Evolutionary conservation across 2,329 filamentous ascomycete genomes (phyloP), one percentile per base, ranked within the genome.

Genomic region (Cladophialophora exuberans): DNA sequence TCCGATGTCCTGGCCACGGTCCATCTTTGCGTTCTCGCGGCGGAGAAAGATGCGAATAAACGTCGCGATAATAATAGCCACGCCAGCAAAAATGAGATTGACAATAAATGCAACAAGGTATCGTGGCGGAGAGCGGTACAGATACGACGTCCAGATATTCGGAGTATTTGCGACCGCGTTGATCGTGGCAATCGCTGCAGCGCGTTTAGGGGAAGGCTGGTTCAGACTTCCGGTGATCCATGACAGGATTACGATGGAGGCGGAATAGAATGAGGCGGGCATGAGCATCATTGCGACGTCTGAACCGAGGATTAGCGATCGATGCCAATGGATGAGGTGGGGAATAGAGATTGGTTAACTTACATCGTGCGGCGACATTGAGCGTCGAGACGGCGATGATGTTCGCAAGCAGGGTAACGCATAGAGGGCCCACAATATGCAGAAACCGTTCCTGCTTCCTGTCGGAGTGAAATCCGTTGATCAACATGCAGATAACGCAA

Each of bases 161-260:
- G 53, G 47, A 17, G 36, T 77, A 67, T 91, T 90, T 17, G 80
- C 82, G 4, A 89, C 77, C 1, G 85, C 85, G 66, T 93, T 93
- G 71, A 92, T 89, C 58, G 87, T 84, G 1, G 88, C 89, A 5
- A 92, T 70, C 0, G 87, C 87, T 0, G 87, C 83, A 2, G 85
- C 84, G 56, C 87, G 81, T 73, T 91, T 91, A 2, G 87, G 84
- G 0, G 87, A 86, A 1, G 89, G 89, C 5, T 88, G 82, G 0
- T 88, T 88, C 44, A 93, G 78, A 1, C 85, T 86, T 67, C 87
- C 89, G 36, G 81, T 84, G 61, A 92, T 90, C 88, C 88, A 94
- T 1, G 85, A 81, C 3, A 42, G 30, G 1, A 80, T 78, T 1
- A 89, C 85, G 1, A 87, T 86, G 65, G 85, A 89, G 41, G 82